phyloP scores from a whole-genome alignment of 1,284 basidiomycete genomes.

The Cryptococcus jaspeensis region DNA sequence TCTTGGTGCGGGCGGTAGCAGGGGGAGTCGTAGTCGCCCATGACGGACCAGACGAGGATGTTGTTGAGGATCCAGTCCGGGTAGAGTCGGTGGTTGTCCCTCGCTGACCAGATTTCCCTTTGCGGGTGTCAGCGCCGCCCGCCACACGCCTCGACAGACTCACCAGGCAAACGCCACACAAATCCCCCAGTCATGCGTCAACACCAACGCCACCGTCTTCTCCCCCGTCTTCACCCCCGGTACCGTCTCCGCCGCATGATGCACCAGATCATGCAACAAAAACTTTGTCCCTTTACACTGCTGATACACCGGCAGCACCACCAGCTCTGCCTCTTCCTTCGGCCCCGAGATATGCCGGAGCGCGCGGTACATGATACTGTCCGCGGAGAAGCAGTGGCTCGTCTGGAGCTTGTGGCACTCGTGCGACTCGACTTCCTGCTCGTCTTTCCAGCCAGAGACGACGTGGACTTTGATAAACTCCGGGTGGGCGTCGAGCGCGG shows the following conservation, averaged over 20 bases:
- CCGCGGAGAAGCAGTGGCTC: slow-evolving; percentile 50
- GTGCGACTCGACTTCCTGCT: slow-evolving; percentile 39
- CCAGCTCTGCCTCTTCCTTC: slow-evolving; percentile 52
- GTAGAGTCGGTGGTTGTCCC: slow-evolving; percentile 30
- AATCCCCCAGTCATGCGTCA: slow-evolving; percentile 55
- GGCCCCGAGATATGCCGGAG: slow-evolving; percentile 44
- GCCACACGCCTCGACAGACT: slow-evolving; percentile 8
- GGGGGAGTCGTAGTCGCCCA: slow-evolving; percentile 49
- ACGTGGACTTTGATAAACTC: slow-evolving; percentile 49
- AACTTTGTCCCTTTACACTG: slow-evolving; percentile 44
- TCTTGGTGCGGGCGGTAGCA: slow-evolving; percentile 51
- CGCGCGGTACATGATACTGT: slow-evolving; percentile 47
- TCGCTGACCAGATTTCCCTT: slow-evolving; percentile 48
- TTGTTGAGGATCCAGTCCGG: slow-evolving; percentile 46
- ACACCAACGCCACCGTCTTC: slow-evolving; percentile 42
- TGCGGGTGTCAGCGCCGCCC: background rate
- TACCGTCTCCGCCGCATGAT: slow-evolving; percentile 43
- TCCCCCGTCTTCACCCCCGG: slow-evolving; percentile 38
- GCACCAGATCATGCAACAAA: slow-evolving; percentile 48
- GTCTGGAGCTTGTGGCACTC: slow-evolving; percentile 43
- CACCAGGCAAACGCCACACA: slow-evolving; percentile 48
- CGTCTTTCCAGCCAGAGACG: slow-evolving; percentile 34
- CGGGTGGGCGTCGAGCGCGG: slow-evolving; percentile 34
- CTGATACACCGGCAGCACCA: slow-evolving; percentile 53
- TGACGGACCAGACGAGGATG: slow-evolving; percentile 46